Evolutionary conservation across 108 stramenopile genomes (phyloP).

Genomic region (Pseudonitzschia delicatissima): DNA sequence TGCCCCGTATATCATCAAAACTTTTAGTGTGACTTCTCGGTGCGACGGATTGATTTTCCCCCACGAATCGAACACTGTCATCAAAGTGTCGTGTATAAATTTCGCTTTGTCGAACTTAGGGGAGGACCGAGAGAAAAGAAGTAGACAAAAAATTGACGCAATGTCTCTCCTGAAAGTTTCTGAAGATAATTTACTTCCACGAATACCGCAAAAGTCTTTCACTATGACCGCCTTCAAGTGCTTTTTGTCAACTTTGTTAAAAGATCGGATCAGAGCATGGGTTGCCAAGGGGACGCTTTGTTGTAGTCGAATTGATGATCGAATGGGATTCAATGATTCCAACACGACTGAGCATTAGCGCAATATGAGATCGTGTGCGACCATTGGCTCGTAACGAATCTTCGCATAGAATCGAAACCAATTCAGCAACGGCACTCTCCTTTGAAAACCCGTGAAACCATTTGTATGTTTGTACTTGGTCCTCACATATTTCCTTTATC

Average conservation of each 20-base stretch:
- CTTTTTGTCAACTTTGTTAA: slow-evolving; percentile 15
- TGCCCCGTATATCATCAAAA: slow-evolving; percentile 14
- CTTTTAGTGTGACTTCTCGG: background rate
- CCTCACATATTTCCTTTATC: slow-evolving; percentile 2
- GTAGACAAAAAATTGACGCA: slow-evolving; percentile 13
- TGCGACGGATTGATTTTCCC: background rate
- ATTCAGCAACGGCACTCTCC: slow-evolving; percentile 1
- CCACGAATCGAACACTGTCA: slow-evolving; percentile 15
- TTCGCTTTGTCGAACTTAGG: slow-evolving; percentile 6
- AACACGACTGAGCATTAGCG: slow-evolving; percentile 3
- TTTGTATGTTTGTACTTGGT: slow-evolving; percentile 1
- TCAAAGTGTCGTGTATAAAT: slow-evolving; percentile 15
- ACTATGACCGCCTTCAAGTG: background rate
- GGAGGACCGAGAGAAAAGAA: background rate
- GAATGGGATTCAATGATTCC: slow-evolving; percentile 3
- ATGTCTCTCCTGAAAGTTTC: background rate
- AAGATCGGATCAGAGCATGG: background rate
- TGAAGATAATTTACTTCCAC: background rate
- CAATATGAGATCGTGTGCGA: slow-evolving; percentile 8
- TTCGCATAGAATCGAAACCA: slow-evolving; percentile 15
- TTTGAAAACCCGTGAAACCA: background rate
- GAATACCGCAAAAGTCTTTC: slow-evolving; percentile 14
- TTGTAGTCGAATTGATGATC: background rate
- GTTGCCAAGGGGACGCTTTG: background rate
- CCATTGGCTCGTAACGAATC: slow-evolving; percentile 9